Evolutionary conservation across 2,329 filamentous ascomycete species (phyloP).

Genomic region (Neopestalotiopsis sp.): DNA sequence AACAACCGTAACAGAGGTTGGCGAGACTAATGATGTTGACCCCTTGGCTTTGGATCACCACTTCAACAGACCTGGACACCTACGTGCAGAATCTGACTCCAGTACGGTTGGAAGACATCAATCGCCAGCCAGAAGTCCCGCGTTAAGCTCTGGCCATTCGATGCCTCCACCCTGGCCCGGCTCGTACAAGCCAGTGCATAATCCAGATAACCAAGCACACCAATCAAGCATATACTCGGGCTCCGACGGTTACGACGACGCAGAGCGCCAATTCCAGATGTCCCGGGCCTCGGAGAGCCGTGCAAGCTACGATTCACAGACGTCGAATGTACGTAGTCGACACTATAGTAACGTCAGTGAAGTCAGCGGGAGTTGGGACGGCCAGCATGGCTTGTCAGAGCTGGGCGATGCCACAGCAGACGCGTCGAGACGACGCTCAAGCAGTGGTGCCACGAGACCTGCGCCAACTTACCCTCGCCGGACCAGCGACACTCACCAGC

Average conservation of each 20-base stretch:
- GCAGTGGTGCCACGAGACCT: slow-evolving; percentile 27
- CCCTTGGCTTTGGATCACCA: slow-evolving; percentile 35
- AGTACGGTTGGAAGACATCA: slow-evolving; percentile 17
- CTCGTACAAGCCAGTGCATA: slow-evolving; percentile 24
- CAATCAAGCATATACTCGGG: slow-evolving; percentile 37
- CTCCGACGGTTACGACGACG: slow-evolving; percentile 30
- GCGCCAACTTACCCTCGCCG: slow-evolving; percentile 24
- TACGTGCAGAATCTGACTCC: slow-evolving; percentile 29
- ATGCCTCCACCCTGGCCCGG: slow-evolving; percentile 30
- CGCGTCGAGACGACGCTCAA: slow-evolving; percentile 41
- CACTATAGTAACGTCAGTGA: slow-evolving; percentile 52
- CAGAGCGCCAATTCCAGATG: slow-evolving; percentile 26
- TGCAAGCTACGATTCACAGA: slow-evolving; percentile 46
- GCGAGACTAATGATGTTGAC: slow-evolving; percentile 46
- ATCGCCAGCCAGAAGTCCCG: slow-evolving; percentile 30
- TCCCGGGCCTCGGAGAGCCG: slow-evolving; percentile 22
- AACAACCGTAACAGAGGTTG: slow-evolving; percentile 47
- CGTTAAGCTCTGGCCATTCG: slow-evolving; percentile 26
- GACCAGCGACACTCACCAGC: slow-evolving; percentile 27
- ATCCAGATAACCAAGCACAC: slow-evolving; percentile 30
- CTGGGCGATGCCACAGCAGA: slow-evolving; percentile 41
- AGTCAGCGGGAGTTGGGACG: slow-evolving; percentile 40
- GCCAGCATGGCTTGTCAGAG: slow-evolving; percentile 41
- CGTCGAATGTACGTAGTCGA: slow-evolving; percentile 43
- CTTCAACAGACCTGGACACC: slow-evolving; percentile 23